These are phyloP conservation scores for Penicillium goetzii DNA, from an alignment of 495 filamentous ascomycete species.

Conservation along the genomic window DNA sequence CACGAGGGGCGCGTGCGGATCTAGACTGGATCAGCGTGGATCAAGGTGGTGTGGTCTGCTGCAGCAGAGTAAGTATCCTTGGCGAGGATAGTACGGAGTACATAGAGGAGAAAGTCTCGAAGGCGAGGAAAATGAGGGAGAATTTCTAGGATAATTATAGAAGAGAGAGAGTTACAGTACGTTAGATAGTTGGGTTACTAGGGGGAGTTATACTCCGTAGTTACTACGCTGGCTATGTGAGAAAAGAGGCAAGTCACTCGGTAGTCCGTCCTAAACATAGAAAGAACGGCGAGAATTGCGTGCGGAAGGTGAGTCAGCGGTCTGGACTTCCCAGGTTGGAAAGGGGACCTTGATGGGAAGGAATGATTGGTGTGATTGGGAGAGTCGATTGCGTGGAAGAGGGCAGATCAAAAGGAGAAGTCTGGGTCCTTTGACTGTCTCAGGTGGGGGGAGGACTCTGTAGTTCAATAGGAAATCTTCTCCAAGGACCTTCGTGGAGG, in stretches of 20 bases:
- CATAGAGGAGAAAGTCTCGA: not conserved
- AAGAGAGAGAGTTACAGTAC: not conserved
- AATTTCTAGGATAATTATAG: not conserved
- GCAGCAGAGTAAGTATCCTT: not conserved
- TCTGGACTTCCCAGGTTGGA: constrained; percentile 12
- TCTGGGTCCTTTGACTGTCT: not conserved
- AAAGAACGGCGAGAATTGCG: not conserved
- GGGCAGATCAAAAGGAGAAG: not conserved
- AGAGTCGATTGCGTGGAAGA: not conserved
- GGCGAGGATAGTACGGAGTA: not conserved
- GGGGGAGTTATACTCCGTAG: not conserved
- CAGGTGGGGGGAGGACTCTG: not conserved
- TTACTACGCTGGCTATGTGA: not conserved
- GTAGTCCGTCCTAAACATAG: constrained; percentile 1
- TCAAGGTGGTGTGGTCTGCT: not conserved
- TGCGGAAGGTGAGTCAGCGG: constrained; percentile 18
- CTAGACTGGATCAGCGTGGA: not conserved
- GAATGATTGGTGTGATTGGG: not conserved
- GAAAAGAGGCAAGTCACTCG: not conserved
- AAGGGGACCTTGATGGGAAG: not conserved
- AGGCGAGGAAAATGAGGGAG: not conserved
- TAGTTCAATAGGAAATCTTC: not conserved
- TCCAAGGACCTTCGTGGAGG: constrained; percentile 1
- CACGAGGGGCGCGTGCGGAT: constrained; percentile 1
- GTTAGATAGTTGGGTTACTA: no score